Base-by-base conservation (phyloP, 257 asterid genomes). In the Linderniella brevidens region DNA sequence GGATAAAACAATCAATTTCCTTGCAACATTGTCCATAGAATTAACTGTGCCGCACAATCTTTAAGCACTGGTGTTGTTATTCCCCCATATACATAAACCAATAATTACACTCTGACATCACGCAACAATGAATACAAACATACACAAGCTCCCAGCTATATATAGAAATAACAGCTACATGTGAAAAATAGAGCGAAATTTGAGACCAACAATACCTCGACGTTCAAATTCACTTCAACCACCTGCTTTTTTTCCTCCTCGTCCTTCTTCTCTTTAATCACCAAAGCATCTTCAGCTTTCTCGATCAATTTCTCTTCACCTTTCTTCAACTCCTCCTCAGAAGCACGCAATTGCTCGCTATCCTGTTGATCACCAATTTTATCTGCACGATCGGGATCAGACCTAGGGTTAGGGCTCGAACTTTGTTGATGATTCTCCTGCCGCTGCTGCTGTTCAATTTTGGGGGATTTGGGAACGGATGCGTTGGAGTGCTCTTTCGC, bases 401-500 rank as follows among this genome's bases (percentile, higher is more conserved):
- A 58, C 53, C 20, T 36, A 43, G 63, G 63, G 42, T 56, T 77
- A 64, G 77, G 80, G 71, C 60, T 70, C 16, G 84, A 63, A 64
- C 54, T 6, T 25, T 25, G 32, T 25, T 25, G 3, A 25, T 25
- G 32, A 25, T 25, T 25, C 32, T 25, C 4, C 32, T 25, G 32
- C 32, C 6, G 32, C 32, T 25, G 32, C 32, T 25, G 32, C 6
- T 25, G 32, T 25, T 25, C 32, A 25, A 25, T 25, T n/a, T 25
- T 25, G 32, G 3, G 32, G 32, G 32, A 25, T 25, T 25, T 68
- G 17, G 57, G 62, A 46, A 20, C 19, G 58, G 67, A 76, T 71
- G 59, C 75, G 81, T 58, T 83, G 47, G 42, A 83, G 90, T 52
- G 97, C 78, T 17, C 58, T 70, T 49, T 67, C 57, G 35, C 95